These are phyloP conservation scores for Ophiostoma novo-ulmi DNA, from an alignment of 2,329 filamentous ascomycete species.

Conservation along the genomic window DNA sequence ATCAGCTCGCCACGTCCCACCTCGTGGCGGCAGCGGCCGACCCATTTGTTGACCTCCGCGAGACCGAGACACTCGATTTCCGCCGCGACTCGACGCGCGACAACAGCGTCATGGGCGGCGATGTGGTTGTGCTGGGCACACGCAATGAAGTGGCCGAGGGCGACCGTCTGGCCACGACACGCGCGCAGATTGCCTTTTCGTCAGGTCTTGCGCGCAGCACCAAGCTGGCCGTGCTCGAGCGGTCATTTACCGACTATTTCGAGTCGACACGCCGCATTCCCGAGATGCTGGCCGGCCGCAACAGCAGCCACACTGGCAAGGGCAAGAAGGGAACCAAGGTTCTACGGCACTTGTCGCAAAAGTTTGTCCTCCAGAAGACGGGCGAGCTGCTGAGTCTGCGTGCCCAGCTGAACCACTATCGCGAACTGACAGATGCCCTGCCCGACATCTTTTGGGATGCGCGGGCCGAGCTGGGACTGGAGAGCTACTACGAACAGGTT, in stretches of 20 bases:
- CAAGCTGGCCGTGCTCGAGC: conserved; percentile 88
- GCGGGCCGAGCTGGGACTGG: conserved; percentile 78
- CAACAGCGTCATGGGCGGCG: conserved; percentile 75
- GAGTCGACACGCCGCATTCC: conserved; percentile 80
- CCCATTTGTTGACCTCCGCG: conserved; percentile 64
- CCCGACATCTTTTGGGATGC: conserved; percentile 98
- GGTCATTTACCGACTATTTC: conserved; percentile 75
- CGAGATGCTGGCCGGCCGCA: conserved; percentile 60
- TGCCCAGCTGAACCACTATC: conserved; percentile 93
- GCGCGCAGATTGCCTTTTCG: conserved; percentile 95
- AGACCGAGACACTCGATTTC: conserved; percentile 88
- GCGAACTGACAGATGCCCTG: conserved; percentile 87
- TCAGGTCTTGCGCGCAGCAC: conserved; percentile 88
- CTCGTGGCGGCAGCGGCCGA: conserved; percentile 71
- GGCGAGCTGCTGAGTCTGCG: conserved; percentile 85
- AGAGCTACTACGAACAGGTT: conserved; percentile 92
- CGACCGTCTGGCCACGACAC: conserved; percentile 54
- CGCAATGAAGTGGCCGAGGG: conserved; percentile 48
- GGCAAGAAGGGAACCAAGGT: not conserved
- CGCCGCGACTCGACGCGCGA: conserved; percentile 68
- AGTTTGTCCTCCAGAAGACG: conserved; percentile 86
- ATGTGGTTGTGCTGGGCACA: conserved; percentile 84
- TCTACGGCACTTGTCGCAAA: conserved; percentile 58
- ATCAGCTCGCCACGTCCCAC: conserved; percentile 62
- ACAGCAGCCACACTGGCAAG: not conserved